Base-by-base conservation (phyloP, 1,284 basidiomycete genomes). In the Austroboletus niveus region DNA sequence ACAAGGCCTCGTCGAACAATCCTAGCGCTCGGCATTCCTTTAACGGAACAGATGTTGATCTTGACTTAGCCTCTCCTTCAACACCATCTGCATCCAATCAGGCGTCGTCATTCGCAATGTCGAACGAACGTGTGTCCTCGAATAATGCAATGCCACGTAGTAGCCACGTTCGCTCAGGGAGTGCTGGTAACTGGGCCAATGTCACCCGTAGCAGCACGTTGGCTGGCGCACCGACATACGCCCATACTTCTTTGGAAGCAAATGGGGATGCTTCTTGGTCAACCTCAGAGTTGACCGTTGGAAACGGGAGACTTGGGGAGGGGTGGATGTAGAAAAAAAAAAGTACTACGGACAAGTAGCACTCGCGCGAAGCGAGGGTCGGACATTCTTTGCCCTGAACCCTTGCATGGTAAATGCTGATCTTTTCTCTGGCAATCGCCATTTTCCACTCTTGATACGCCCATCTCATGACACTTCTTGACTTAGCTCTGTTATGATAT, bases 151-250 rank as follows among this genome's bases (percentile, higher is more conserved):
- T 74, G 31, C 60, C 75, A 22, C 80, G 85, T 49, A 72, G 73
- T 31, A 86, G 87, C 66, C 87, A 90, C 62, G 80, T 81, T 53
- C 82, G 87, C 54, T 81, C 85, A 36, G 87, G 87, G 46, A 89
- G 87, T 66, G 83, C 84, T 30, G 86, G 87, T 32, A 89, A 88
- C 64, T 89, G 87, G 87, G 83, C 75, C 42, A 78, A 70, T 59
- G 74, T 86, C 57, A 67, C 81, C 20, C 79, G 83, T 45, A 76
- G 70, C 61, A 78, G 70, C 61, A 77, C 78, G 62, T 74, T 82
- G 53, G 68, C 77, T 41, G 60, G 70, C 42, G 68, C 71, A 30
- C 71, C 77, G 24, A 75, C 83, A 14, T 85, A 81, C 58, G 75
- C 80, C 15, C 76, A 80, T 24, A 24, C 22, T 52, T 76, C 79